These are phyloP conservation scores for Naganishia vishniacii DNA, from an alignment of 768 basidiomycete species.

Conservation along the genomic window DNA sequence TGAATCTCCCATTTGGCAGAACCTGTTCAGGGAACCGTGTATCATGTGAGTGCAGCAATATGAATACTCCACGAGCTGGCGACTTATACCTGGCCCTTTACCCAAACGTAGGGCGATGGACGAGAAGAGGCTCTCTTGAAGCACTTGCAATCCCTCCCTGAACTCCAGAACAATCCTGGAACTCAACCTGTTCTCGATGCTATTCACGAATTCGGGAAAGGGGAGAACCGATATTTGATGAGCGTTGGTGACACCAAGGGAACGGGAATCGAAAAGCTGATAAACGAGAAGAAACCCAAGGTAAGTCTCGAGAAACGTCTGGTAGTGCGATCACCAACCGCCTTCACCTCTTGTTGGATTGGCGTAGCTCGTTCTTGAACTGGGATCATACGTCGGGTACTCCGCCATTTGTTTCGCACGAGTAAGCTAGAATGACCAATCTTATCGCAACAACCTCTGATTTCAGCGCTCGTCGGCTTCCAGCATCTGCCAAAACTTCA, in stretches of 20 bases:
- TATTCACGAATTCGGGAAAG: slow-evolving; percentile 45
- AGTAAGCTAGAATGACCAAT: slow-evolving; percentile 30
- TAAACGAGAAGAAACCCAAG: slow-evolving; percentile 40
- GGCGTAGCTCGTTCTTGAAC: slow-evolving; percentile 39
- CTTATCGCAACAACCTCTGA: no score
- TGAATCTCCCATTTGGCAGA: slow-evolving; percentile 28
- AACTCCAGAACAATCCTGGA: slow-evolving; percentile 29
- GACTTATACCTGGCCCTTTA: neutral
- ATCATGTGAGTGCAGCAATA: slow-evolving; percentile 30
- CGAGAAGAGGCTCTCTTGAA: slow-evolving; percentile 42
- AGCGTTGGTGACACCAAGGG: slow-evolving; percentile 47
- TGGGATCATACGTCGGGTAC: slow-evolving; percentile 46
- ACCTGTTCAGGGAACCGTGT: slow-evolving; percentile 45
- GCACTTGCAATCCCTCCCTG: slow-evolving; percentile 33
- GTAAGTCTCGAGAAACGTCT: slow-evolving; percentile 17
- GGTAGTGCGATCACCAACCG: neutral
- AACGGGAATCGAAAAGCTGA: slow-evolving; percentile 36
- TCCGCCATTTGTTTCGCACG: slow-evolving; percentile 43
- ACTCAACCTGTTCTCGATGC: slow-evolving; percentile 43
- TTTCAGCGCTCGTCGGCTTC: no score
- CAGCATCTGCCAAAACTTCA: slow-evolving; percentile 38
- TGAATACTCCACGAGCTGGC: neutral
- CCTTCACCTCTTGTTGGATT: neutral
- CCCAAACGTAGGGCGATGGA: slow-evolving; percentile 34
- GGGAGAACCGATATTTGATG: slow-evolving; percentile 45